Evolutionary conservation across 164 flowering plant genomes (phyloP).

Genomic region (Liquidambar formosana): DNA sequence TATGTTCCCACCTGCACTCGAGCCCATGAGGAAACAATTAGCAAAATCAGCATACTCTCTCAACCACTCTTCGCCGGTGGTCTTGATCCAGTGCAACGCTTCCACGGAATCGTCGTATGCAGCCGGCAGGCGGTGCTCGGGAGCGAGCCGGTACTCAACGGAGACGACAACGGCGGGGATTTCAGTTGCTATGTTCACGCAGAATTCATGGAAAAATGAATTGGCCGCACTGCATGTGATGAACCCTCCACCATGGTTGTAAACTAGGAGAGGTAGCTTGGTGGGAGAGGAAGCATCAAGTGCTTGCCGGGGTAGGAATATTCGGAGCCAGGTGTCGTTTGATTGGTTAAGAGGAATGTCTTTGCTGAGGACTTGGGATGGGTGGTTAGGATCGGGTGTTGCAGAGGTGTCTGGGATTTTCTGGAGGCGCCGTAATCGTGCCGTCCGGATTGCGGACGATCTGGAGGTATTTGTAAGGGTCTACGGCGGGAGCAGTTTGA

Average conservation of each 20-base stretch:
- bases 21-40: constrained; percentile 25
- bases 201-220: constrained; percentile 19
- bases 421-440: constrained; percentile 6
- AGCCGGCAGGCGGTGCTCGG: constrained; percentile 61
- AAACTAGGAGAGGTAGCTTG: constrained; percentile 43
- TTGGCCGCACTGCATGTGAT: constrained; percentile 25
- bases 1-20: constrained; percentile 32
- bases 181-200: constrained; percentile 21
- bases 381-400: constrained; percentile 7
- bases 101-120: constrained; percentile 58
- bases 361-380: constrained; percentile 17
- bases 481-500: background rate
- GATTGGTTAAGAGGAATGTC: constrained; percentile 27
- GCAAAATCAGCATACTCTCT: constrained; percentile 17
- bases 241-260: constrained; percentile 62
- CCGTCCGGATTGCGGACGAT: constrained; percentile 15
- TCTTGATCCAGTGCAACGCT: constrained; percentile 35
- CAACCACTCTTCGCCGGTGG: constrained; percentile 26
- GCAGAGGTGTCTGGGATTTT: background rate
- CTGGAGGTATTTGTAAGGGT: constrained; percentile 6
- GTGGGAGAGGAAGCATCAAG: background rate
- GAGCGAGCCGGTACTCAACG: constrained; percentile 58
- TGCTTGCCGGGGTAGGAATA: constrained; percentile 31
- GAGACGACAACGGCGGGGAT: constrained; percentile 34
- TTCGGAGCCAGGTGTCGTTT: constrained; percentile 34